Evolutionary conservation across 495 filamentous ascomycete species (phyloP).

Genomic region (Trichocladium uniseriatum): DNA sequence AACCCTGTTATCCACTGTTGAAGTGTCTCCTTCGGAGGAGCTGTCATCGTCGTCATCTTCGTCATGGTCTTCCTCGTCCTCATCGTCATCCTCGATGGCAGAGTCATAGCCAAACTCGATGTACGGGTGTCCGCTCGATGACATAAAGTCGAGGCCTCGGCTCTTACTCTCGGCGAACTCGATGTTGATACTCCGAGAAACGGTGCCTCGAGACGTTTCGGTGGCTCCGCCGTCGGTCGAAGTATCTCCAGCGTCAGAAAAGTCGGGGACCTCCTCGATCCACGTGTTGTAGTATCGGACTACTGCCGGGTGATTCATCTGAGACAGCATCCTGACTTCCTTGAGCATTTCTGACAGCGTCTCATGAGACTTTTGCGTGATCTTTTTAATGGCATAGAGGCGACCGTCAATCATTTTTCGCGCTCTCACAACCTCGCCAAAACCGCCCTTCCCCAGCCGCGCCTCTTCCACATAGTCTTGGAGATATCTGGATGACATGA

Average conservation of each 20-base stretch:
- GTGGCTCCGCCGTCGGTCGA: conserved; percentile 46
- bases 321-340: conserved; percentile 82
- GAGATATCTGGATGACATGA: conserved; percentile 58
- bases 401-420: conserved; percentile 87
- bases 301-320: conserved; percentile 90
- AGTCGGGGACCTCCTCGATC: conserved; percentile 63
- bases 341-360: conserved; percentile 80
- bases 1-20: conserved; percentile 6
- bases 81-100: conserved; percentile 40
- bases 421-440: conserved; percentile 94
- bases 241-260: conserved; percentile 46
- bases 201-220: conserved; percentile 13
- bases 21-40: conserved; percentile 19
- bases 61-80: conserved; percentile 24
- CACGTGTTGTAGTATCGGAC: conserved; percentile 94
- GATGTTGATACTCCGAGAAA: conserved; percentile 37
- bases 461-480: conserved; percentile 88
- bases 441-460: conserved; percentile 83
- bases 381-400: conserved; percentile 94
- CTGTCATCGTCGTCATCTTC: conserved; percentile 23
- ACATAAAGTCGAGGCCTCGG: conserved; percentile 87
- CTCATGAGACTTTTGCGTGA: conserved; percentile 68
- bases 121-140: conserved; percentile 70
- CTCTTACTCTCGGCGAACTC: conserved; percentile 61
- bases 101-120: conserved; percentile 73